These are phyloP conservation scores for Neonectria ditissima DNA, from an alignment of 2,329 filamentous ascomycete genomes.

Conservation along the genomic window DNA sequence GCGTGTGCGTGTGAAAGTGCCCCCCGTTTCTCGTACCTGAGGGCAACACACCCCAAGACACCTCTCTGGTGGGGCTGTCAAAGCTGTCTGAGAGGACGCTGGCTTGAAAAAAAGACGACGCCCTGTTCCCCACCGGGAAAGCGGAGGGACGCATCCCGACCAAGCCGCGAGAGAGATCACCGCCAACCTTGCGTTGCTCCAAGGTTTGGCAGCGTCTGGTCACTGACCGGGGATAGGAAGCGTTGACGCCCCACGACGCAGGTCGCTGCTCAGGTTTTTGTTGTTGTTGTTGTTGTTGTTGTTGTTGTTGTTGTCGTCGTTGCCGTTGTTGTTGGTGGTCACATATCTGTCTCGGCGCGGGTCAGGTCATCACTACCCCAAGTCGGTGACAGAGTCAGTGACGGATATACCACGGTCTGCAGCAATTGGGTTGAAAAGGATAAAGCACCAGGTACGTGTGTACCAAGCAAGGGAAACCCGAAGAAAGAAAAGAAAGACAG, in stretches of 20 bases:
- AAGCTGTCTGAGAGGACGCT: conserved; percentile 1
- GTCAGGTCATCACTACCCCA: conserved; percentile 22
- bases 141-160: conserved; percentile 4
- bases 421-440: background rate
- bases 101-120: background rate
- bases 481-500: background rate
- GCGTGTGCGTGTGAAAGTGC: background rate
- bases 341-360: conserved; percentile 17
- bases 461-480: background rate
- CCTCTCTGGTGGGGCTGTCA: background rate
- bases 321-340: conserved; percentile 1
- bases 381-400: background rate
- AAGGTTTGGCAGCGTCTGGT: conserved; percentile 22
- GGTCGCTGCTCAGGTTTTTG: background rate
- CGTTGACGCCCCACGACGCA: background rate
- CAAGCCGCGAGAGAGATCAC: conserved; percentile 2
- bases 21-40: conserved; percentile 13
- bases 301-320: too few species aligned
- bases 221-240: background rate
- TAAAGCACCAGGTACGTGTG: background rate
- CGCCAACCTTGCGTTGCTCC: conserved; percentile 33
- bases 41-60: conserved; percentile 2
- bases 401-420: background rate
- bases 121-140: conserved; percentile 12
- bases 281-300: too few species aligned